phyloP scores from a whole-genome alignment of 306 rosid species.

The Casuarina equisetifolia region DNA sequence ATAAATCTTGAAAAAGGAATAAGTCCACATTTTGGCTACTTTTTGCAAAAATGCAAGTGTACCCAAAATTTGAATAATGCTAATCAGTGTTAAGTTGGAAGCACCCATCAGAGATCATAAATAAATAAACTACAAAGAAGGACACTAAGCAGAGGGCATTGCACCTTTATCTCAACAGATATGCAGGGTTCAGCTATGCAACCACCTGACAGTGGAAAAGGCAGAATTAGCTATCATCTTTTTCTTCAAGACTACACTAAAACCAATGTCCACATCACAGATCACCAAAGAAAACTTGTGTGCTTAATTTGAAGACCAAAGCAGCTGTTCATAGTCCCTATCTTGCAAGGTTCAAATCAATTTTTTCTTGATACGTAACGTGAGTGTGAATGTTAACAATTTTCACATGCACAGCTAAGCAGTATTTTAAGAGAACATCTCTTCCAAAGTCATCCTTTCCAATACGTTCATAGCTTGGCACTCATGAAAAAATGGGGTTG shows the following conservation, averaged over 20 bases:
- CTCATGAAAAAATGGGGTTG: background rate
- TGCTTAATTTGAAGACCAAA: background rate
- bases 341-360: slow-evolving; percentile 1
- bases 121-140: slow-evolving; percentile 6
- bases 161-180: slow-evolving; percentile 92
- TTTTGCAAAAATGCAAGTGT: slow-evolving; percentile 29
- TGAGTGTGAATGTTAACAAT: background rate
- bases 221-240: slow-evolving; percentile 12
- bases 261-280: background rate
- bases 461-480: background rate
- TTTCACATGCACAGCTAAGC: background rate
- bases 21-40: slow-evolving; percentile 93
- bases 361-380: background rate
- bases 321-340: background rate
- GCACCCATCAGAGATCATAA: slow-evolving; percentile 1
- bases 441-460: background rate
- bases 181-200: slow-evolving; percentile 55
- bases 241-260: background rate
- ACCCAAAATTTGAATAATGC: background rate
- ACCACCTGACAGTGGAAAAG: slow-evolving; percentile 51
- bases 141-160: background rate
- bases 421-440: background rate
- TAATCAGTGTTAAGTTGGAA: background rate
- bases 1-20: slow-evolving; percentile 80
- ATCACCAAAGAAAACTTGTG: background rate